Conservation (phyloP, 106 monocot genomes). For the Triglochin maritima region DNA sequence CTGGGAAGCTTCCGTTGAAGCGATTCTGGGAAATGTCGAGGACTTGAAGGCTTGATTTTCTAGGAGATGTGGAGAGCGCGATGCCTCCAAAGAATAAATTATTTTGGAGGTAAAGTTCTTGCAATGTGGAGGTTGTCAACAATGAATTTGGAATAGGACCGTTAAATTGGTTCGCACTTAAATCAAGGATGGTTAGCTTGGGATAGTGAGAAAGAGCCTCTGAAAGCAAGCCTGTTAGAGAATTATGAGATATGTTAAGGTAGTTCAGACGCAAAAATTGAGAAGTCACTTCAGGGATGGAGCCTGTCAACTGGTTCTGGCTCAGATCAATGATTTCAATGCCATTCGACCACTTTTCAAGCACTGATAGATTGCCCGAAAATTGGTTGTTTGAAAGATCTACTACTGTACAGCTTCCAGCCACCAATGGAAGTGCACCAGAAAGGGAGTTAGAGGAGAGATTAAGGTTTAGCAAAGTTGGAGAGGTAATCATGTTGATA, state of each 20-base stretch:
- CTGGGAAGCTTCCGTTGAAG: slow-evolving; percentile 64
- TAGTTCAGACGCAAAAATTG: slow-evolving; percentile 71
- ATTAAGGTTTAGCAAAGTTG: slow-evolving; percentile 69
- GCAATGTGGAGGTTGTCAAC: slow-evolving; percentile 47
- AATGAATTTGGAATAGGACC: slow-evolving; percentile 39
- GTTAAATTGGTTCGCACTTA: slow-evolving; percentile 54
- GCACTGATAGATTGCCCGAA: slow-evolving; percentile 73
- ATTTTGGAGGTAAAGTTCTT: slow-evolving; percentile 60
- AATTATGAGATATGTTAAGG: slow-evolving; percentile 70
- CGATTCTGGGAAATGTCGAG: slow-evolving; percentile 63
- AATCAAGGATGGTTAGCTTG: slow-evolving; percentile 61
- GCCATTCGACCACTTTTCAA: slow-evolving; percentile 66
- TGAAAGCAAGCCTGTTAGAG: slow-evolving; percentile 35
- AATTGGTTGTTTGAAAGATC: slow-evolving; percentile 80
- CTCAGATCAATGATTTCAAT: slow-evolving; percentile 85
- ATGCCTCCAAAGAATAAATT: slow-evolving; percentile 55
- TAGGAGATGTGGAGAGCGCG: slow-evolving; percentile 27
- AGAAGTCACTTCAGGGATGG: slow-evolving; percentile 54
- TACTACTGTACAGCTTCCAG: slow-evolving; percentile 59
- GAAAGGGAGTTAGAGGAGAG: slow-evolving; percentile 80
- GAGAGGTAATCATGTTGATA: slow-evolving; percentile 87
- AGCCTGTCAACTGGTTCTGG: slow-evolving; percentile 55
- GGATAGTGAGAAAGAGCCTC: slow-evolving; percentile 43
- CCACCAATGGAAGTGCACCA: slow-evolving; percentile 73
- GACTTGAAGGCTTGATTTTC: slow-evolving; percentile 37